Conservation (phyloP, 805 yeast genomes). For the Lachancea dasiensis region DNA sequence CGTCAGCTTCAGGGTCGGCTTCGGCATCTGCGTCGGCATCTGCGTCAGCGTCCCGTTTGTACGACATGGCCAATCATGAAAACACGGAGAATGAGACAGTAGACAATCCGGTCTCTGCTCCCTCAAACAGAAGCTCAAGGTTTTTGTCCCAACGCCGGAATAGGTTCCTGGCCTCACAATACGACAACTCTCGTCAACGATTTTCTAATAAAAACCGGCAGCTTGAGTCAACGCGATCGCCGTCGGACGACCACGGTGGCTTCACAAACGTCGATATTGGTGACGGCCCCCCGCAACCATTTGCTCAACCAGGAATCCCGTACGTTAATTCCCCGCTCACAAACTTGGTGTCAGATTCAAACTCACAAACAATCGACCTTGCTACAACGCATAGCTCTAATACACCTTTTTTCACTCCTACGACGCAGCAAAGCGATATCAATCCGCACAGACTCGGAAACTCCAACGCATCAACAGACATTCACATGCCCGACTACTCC, state of each 20-base stretch:
- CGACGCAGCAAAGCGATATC: background rate
- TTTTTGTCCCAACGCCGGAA: constrained; percentile 28
- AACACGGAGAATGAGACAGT: constrained; percentile 3
- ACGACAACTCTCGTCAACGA: constrained; percentile 28
- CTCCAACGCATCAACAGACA: constrained; percentile 12
- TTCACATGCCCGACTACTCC: constrained; percentile 29
- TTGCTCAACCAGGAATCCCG: constrained; percentile 11
- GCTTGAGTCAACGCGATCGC: constrained; percentile 7
- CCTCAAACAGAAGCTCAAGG: constrained; percentile 14
- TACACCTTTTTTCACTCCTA: constrained; percentile 2
- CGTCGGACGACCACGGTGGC: constrained; percentile 22
- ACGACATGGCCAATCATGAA: constrained; percentile 4
- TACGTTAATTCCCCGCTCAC: constrained; percentile 19
- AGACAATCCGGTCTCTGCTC: constrained; percentile 3
- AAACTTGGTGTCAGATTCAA: constrained; percentile 13
- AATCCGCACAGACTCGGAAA: background rate
- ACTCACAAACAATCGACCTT: constrained; percentile 9
- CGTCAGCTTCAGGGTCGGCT: too few relatives aligned
- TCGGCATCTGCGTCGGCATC: constrained; percentile 6
- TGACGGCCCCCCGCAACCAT: constrained; percentile 5
- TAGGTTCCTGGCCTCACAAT: constrained; percentile 29
- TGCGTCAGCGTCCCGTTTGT: constrained; percentile 4
- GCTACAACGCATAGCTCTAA: constrained; percentile 2
- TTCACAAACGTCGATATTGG: constrained; percentile 18
- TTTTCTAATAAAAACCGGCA: constrained; percentile 20